Percentiles rank a stretch among this genome's conserved stretches.
Conservation (phyloP, 805 yeast genomes). For the Saturnispora saitoi region DNA sequence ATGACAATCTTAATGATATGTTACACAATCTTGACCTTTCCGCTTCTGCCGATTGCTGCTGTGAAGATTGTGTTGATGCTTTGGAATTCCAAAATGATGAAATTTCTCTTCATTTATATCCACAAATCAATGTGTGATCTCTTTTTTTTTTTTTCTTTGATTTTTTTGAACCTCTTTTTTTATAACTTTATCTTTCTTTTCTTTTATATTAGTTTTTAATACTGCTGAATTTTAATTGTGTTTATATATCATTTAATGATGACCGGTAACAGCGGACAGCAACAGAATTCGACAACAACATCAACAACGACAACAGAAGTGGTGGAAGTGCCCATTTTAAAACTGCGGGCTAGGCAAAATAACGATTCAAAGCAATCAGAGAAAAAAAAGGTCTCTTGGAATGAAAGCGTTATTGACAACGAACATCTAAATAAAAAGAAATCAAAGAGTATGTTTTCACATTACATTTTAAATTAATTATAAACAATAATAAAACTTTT, state of each 20-base stretch:
- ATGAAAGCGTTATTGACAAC: conserved; percentile 80
- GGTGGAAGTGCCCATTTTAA: conserved; percentile 14
- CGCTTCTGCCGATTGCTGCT: neutral
- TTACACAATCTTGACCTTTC: neutral
- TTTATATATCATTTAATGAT: no score
- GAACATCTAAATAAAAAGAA: conserved; percentile 84
- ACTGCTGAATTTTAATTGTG: neutral
- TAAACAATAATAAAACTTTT: neutral
- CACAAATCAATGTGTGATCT: neutral
- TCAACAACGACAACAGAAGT: conserved; percentile 13
- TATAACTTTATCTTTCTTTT: neutral
- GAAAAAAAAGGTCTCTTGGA: conserved; percentile 66
- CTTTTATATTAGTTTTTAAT: neutral
- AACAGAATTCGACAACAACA: neutral
- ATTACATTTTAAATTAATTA: no score
- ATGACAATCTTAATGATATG: neutral
- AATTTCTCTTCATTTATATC: neutral
- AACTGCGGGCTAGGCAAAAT: conserved; percentile 12
- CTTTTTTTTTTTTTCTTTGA: neutral
- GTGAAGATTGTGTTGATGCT: neutral
- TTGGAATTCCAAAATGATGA: neutral
- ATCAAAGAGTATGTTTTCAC: conserved; percentile 47
- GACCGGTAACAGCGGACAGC: neutral
- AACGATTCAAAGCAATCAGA: conserved; percentile 5
- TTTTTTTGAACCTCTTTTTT: neutral